phyloP scores from a whole-genome alignment of 306 rosid genomes.

The Quercus aquifolioides region DNA sequence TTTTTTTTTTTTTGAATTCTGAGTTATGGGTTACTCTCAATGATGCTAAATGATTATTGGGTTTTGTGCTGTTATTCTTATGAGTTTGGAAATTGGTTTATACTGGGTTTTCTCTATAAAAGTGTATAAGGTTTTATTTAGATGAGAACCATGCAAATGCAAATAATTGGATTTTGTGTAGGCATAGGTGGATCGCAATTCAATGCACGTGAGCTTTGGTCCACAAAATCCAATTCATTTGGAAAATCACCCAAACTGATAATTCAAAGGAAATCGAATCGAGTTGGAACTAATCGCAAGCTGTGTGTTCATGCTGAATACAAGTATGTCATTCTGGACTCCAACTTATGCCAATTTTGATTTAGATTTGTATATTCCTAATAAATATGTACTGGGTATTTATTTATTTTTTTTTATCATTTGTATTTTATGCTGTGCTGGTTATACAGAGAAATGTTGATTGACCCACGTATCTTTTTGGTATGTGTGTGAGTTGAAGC shows the following conservation, averaged over 20 bases:
- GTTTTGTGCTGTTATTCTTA: neutral
- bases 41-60: neutral
- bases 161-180: slow-evolving; percentile 3
- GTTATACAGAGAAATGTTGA: neutral
- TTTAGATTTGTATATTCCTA: neutral
- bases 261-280: slow-evolving; percentile 43
- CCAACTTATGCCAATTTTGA: neutral
- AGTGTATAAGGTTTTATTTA: neutral
- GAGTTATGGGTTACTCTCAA: neutral
- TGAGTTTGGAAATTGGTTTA: neutral
- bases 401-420: neutral
- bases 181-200: slow-evolving; percentile 53
- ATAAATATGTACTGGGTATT: neutral
- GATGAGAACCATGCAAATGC: neutral
- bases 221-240: slow-evolving; percentile 33
- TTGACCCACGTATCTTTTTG: neutral
- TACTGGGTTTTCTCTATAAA: neutral
- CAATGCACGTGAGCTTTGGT: slow-evolving; percentile 47
- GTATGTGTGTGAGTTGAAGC: neutral
- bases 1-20: neutral
- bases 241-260: slow-evolving; percentile 46
- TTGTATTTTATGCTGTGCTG: neutral
- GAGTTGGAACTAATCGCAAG: slow-evolving; percentile 34
- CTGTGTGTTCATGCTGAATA: slow-evolving; percentile 62
- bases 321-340: slow-evolving; percentile 38